These are phyloP conservation scores for Hippophae gyantsensis DNA, from an alignment of 306 rosid species.

Conservation along the genomic window DNA sequence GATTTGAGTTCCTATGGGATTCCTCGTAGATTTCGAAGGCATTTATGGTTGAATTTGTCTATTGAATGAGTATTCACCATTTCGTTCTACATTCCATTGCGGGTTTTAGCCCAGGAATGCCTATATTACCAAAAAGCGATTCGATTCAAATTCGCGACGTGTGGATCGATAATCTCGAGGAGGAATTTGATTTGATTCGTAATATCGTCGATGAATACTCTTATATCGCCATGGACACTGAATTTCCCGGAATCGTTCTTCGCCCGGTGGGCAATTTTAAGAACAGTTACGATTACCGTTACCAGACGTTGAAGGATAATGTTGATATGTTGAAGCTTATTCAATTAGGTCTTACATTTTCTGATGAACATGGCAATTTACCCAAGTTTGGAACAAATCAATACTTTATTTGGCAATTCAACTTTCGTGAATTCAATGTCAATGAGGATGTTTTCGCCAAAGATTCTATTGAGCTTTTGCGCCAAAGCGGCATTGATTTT, in stretches of 20 bases:
- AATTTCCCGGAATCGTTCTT: slow-evolving; percentile 33
- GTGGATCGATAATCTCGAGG: slow-evolving; percentile 29
- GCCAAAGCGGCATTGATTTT: slow-evolving; percentile 34
- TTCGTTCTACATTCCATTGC: background rate
- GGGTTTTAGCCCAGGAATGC: slow-evolving; percentile 15
- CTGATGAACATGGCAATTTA: slow-evolving; percentile 29
- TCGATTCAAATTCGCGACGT: slow-evolving; percentile 34
- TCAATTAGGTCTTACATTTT: slow-evolving; percentile 35
- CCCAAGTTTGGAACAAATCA: slow-evolving; percentile 20
- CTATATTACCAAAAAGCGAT: slow-evolving; percentile 20
- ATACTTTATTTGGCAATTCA: slow-evolving; percentile 34
- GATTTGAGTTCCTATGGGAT: background rate
- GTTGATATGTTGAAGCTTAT: slow-evolving; percentile 37
- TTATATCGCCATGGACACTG: slow-evolving; percentile 40
- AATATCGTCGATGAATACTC: slow-evolving; percentile 32
- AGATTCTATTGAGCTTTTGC: slow-evolving; percentile 33
- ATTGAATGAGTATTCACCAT: background rate
- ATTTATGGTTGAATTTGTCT: background rate
- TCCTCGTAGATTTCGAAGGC: background rate
- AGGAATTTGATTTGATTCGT: slow-evolving; percentile 26
- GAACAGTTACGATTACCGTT: slow-evolving; percentile 30
- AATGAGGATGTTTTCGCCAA: slow-evolving; percentile 29
- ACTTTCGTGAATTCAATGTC: slow-evolving; percentile 30
- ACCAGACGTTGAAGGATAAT: slow-evolving; percentile 32
- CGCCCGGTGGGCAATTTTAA: slow-evolving; percentile 34